Conservation (phyloP, 106 monocot genomes). For the Xerophyta viscosa region DNA sequence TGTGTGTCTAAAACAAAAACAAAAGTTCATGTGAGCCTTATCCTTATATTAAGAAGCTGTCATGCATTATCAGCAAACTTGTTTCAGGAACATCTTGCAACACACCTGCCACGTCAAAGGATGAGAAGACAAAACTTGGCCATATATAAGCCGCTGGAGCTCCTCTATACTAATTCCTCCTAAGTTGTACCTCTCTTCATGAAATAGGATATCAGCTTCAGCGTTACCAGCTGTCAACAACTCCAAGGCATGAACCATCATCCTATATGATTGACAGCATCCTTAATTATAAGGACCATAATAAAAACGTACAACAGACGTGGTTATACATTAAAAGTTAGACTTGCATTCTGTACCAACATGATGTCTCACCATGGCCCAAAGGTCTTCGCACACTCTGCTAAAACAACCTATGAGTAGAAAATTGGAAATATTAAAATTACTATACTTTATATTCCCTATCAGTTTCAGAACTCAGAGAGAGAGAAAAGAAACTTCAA, state of each 20-base stretch:
- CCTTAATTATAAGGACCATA: not conserved
- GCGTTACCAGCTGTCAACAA: conserved; percentile 58
- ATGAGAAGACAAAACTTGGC: conserved; percentile 92
- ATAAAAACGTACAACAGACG: no score
- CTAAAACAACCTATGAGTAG: conserved; percentile 67
- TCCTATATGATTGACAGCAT: conserved; percentile 30
- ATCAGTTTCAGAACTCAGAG: no score
- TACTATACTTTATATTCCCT: no score
- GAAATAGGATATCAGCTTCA: conserved; percentile 58
- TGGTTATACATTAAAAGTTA: no score
- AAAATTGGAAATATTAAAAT: no score
- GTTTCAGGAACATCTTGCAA: no score
- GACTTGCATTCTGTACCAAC: no score
- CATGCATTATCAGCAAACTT: no score
- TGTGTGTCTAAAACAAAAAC: no score
- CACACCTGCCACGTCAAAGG: conserved; percentile 85
- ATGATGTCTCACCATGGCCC: conserved; percentile 86
- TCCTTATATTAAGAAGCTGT: no score
- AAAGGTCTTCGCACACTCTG: conserved; percentile 81
- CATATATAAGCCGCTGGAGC: conserved; percentile 78
- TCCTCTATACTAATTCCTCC: conserved; percentile 87
- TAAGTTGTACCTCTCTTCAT: conserved; percentile 81
- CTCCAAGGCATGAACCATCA: conserved; percentile 82
- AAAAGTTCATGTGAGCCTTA: no score
- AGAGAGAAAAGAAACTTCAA: no score